Evolutionary conservation across 2,329 filamentous ascomycete genomes (phyloP).

Genomic region (Chaetomiaceae sp.): DNA sequence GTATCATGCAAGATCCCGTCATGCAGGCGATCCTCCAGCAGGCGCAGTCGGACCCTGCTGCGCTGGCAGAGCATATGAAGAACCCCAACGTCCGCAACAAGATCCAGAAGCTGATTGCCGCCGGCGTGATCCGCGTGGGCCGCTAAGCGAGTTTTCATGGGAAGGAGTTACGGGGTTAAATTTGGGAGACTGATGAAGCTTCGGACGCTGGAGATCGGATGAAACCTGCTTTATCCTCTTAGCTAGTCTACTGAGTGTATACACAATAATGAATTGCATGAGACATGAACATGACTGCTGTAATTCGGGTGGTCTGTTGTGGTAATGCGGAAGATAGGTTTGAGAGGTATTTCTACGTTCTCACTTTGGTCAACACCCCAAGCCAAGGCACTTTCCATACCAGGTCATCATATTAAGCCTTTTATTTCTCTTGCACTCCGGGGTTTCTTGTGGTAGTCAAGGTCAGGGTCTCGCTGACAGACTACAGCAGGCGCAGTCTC

Average conservation of each 20-base stretch:
- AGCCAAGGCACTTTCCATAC: too few species aligned
- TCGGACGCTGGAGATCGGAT: neutral
- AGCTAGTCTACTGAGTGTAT: neutral
- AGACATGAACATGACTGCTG: slow-evolving; percentile 15
- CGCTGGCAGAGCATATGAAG: slow-evolving; percentile 94
- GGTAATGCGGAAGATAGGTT: too few species aligned
- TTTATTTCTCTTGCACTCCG: too few species aligned
- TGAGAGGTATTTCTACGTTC: neutral
- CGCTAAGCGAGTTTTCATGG: slow-evolving; percentile 16
- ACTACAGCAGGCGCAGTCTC: too few species aligned
- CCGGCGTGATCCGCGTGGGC: slow-evolving; percentile 82
- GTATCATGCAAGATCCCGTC: slow-evolving; percentile 88
- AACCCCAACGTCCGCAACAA: slow-evolving; percentile 81
- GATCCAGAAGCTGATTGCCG: slow-evolving; percentile 91
- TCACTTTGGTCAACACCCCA: too few species aligned
- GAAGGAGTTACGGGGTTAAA: neutral
- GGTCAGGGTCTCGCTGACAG: too few species aligned
- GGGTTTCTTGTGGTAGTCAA: too few species aligned
- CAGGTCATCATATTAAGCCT: too few species aligned
- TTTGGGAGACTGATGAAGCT: neutral
- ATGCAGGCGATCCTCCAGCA: slow-evolving; percentile 98
- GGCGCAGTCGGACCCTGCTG: slow-evolving; percentile 87
- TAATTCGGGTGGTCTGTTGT: too few species aligned
- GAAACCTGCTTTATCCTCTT: neutral
- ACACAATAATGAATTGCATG: slow-evolving; percentile 21